Conservation (phyloP, 2,329 filamentous ascomycete species). For the Dactylonectria estremocensis region DNA sequence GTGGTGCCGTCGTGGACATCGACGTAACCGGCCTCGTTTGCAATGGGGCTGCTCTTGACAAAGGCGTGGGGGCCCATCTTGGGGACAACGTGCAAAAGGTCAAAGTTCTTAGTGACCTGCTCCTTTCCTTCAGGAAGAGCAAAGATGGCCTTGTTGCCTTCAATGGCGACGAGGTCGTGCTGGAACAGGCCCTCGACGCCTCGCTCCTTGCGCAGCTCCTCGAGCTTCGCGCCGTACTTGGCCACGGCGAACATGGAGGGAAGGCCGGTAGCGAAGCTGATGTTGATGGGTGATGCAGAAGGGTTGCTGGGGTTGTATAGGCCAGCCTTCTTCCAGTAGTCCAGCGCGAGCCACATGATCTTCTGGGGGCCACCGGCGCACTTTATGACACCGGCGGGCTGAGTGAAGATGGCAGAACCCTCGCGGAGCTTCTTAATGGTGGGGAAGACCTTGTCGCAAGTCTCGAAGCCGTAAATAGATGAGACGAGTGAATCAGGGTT, state of each 20-base stretch:
- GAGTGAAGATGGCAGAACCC: conserved; percentile 72
- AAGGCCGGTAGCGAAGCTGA: conserved; percentile 70
- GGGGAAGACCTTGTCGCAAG: conserved; percentile 67
- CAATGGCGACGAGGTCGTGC: conserved; percentile 68
- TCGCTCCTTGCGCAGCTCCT: conserved; percentile 67
- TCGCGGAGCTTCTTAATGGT: conserved; percentile 63
- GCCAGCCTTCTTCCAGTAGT: conserved; percentile 70
- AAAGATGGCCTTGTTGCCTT: conserved; percentile 69
- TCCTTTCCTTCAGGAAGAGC: conserved; percentile 59
- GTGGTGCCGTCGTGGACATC: conserved; percentile 69
- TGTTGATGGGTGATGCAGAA: conserved; percentile 61
- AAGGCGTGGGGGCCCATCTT: conserved; percentile 73
- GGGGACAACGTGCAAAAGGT: conserved; percentile 70
- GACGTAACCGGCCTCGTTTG: conserved; percentile 70
- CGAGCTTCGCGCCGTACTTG: conserved; percentile 70
- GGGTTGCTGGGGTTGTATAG: conserved; percentile 62
- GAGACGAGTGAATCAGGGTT: conserved; percentile 65
- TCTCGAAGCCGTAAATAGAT: conserved; percentile 71
- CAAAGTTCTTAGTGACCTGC: conserved; percentile 64
- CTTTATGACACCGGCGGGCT: conserved; percentile 71
- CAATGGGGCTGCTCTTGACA: conserved; percentile 67
- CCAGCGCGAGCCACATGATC: conserved; percentile 73
- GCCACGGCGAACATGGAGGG: conserved; percentile 73
- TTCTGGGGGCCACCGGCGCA: conserved; percentile 75
- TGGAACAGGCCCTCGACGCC: conserved; percentile 72